A percentile compares a stretch with the other conserved stretches of the same genome.
These are phyloP conservation scores for Boletus insuetus DNA, from an alignment of 768 basidiomycete species.

Conservation along the genomic window DNA sequence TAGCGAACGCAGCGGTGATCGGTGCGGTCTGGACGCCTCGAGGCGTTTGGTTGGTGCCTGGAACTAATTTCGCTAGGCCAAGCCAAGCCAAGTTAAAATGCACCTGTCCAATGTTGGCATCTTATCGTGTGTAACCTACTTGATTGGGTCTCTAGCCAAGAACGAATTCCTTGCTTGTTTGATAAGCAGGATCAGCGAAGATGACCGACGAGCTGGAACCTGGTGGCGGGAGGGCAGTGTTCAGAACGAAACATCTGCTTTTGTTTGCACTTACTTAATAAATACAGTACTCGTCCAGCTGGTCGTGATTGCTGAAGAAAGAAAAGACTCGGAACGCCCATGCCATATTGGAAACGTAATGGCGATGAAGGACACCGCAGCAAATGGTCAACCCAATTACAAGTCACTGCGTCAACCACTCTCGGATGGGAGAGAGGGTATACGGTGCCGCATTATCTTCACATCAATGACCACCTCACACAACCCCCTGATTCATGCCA, in stretches of 20 bases:
- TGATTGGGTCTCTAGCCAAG: neutral
- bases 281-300: too few species aligned
- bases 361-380: neutral
- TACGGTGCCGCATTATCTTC: neutral
- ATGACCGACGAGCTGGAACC: neutral
- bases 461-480: neutral
- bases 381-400: neutral
- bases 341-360: neutral
- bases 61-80: neutral
- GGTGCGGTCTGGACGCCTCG: neutral
- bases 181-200: neutral
- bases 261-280: too few species aligned
- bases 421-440: neutral
- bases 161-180: neutral
- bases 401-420: neutral
- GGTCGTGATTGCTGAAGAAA: neutral
- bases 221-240: slow-evolving; percentile 7
- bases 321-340: neutral
- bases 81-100: too few species aligned
- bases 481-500: neutral
- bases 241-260: neutral
- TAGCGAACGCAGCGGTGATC: neutral
- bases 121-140: too few species aligned
- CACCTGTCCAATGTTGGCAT: neutral
- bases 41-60: neutral